Conservation (phyloP, 1,284 basidiomycete species). For the Gomphus sp. region DNA sequence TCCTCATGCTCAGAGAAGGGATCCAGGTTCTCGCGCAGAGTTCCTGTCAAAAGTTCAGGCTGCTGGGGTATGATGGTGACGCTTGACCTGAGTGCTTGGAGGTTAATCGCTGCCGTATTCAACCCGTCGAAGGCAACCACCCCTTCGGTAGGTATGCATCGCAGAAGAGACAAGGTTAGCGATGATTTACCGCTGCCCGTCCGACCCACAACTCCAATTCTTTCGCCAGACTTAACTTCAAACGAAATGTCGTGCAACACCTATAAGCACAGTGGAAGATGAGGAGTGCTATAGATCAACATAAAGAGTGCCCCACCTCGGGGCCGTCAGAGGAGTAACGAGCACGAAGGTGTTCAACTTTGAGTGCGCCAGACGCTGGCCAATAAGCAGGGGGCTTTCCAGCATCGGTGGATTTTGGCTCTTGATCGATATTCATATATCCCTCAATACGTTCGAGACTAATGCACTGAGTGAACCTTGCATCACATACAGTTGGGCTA, state of each 20-base stretch:
- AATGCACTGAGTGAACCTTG: neutral
- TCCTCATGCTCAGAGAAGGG: constrained; percentile 67
- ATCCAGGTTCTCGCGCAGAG: constrained; percentile 50
- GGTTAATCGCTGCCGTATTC: constrained; percentile 24
- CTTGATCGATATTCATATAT: constrained; percentile 32
- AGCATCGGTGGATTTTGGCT: constrained; percentile 19
- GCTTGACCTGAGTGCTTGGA: constrained; percentile 32
- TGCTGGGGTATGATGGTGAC: constrained; percentile 44
- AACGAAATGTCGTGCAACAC: constrained; percentile 30
- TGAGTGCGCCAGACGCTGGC: constrained; percentile 30
- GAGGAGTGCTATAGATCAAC: neutral
- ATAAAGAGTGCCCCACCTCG: constrained; percentile 19
- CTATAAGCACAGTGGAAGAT: neutral
- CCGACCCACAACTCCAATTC: constrained; percentile 34
- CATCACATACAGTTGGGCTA: constrained; percentile 18
- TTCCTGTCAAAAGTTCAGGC: constrained; percentile 50
- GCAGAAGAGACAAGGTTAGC: constrained; percentile 31
- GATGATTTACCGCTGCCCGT: constrained; percentile 31
- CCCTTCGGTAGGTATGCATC: constrained; percentile 33
- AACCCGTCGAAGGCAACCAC: constrained; percentile 29
- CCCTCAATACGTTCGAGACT: constrained; percentile 32
- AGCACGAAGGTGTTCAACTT: constrained; percentile 22
- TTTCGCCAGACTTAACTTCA: constrained; percentile 30
- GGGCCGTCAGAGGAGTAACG: constrained; percentile 14
- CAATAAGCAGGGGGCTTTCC: constrained; percentile 32